These are phyloP conservation scores for Beauveria bassiana DNA, from an alignment of 2,329 filamentous ascomycete genomes.

Conservation along the genomic window DNA sequence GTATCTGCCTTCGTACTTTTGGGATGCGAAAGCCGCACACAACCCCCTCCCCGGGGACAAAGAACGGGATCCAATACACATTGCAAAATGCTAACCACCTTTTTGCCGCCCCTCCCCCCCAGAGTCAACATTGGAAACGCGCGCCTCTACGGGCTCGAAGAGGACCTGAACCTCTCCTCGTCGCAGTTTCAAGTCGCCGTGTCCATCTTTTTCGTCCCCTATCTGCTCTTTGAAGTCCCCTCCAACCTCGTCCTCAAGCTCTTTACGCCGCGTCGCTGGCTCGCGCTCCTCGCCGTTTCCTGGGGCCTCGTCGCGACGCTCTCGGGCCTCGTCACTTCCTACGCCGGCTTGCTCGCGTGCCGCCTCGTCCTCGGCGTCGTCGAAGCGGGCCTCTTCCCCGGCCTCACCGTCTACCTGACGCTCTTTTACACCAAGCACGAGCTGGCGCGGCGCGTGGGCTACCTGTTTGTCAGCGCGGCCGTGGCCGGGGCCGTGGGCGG, in stretches of 20 bases:
- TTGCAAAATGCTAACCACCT: not conserved
- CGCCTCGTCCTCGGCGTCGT: slow-evolving; percentile 61
- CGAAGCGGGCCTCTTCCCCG: slow-evolving; percentile 64
- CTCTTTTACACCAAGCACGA: slow-evolving; percentile 71
- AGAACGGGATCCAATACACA: too few species aligned
- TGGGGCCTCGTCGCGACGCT: slow-evolving; percentile 66
- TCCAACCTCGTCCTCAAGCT: slow-evolving; percentile 58
- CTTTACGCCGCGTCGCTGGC: slow-evolving; percentile 53
- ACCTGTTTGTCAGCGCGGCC: slow-evolving; percentile 64
- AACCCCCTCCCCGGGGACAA: not conserved
- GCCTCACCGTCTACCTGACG: slow-evolving; percentile 61
- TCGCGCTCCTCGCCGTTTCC: slow-evolving; percentile 54
- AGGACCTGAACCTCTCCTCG: slow-evolving; percentile 51
- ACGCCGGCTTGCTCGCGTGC: slow-evolving; percentile 57
- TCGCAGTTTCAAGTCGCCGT: slow-evolving; percentile 63
- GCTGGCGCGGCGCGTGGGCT: slow-evolving; percentile 63
- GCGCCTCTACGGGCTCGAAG: slow-evolving; percentile 55
- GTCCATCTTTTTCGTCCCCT: slow-evolving; percentile 61
- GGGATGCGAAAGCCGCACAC: too few species aligned
- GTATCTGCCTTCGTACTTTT: too few species aligned
- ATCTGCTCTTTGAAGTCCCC: slow-evolving; percentile 53
- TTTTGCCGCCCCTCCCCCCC: not conserved
- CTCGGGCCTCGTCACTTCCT: slow-evolving; percentile 60
- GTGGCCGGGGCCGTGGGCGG: slow-evolving; percentile 66
- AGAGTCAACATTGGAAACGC: slow-evolving; percentile 69